Evolutionary conservation across 306 rosid genomes (phyloP).

Genomic region (Vachellia collinsii): DNA sequence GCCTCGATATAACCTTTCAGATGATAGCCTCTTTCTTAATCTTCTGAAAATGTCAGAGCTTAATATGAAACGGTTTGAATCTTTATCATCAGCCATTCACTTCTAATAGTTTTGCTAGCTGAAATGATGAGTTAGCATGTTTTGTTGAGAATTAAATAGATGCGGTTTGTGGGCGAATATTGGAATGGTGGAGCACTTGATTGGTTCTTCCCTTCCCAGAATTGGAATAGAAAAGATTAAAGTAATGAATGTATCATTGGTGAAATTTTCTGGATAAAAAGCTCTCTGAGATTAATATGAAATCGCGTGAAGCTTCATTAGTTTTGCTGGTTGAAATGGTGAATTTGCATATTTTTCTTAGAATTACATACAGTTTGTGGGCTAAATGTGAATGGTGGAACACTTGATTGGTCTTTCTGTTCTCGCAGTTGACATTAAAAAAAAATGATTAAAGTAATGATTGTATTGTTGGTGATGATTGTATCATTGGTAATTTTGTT

Average conservation of each 20-base stretch:
- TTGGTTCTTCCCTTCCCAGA: not conserved
- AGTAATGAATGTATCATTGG: not conserved
- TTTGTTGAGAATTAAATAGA: not conserved
- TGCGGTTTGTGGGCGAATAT: not conserved
- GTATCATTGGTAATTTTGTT: not conserved
- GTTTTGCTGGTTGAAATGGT: constrained; percentile 11
- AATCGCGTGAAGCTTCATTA: not conserved
- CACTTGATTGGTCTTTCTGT: not conserved
- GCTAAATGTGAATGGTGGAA: not conserved
- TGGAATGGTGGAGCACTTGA: not conserved
- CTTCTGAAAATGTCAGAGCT: not conserved
- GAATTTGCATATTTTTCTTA: not conserved
- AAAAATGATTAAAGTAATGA: not conserved
- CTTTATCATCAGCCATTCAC: constrained; percentile 3
- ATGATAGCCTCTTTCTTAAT: no score
- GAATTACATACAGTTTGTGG: not conserved
- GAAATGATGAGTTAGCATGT: not conserved
- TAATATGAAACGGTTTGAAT: not conserved
- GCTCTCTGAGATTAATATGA: not conserved
- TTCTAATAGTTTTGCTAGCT: not conserved
- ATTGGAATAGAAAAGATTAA: not conserved
- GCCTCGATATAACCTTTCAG: no score
- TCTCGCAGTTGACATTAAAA: not conserved
- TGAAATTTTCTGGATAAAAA: not conserved
- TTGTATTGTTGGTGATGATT: not conserved